These are phyloP conservation scores for Lachnellula arida DNA, from an alignment of 2,329 filamentous ascomycete genomes.

Conservation along the genomic window DNA sequence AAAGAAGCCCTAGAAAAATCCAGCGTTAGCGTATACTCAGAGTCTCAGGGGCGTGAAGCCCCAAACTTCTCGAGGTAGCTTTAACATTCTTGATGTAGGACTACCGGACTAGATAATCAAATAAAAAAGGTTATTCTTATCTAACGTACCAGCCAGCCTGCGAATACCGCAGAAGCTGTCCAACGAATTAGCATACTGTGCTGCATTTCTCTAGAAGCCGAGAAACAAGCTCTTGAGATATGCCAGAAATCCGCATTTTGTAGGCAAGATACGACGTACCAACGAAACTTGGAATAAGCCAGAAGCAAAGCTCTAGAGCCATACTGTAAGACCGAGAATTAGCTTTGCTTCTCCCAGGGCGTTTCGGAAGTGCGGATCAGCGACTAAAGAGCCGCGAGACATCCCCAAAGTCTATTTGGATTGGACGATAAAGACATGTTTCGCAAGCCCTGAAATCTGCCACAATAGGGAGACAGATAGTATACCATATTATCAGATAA, in stretches of 20 bases:
- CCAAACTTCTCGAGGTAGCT: neutral
- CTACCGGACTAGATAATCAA: neutral
- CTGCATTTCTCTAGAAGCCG: too few species aligned
- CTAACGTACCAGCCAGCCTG: constrained; percentile 48
- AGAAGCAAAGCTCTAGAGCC: constrained; percentile 67
- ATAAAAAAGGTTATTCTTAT: neutral
- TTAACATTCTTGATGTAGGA: too few species aligned
- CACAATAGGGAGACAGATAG: too few species aligned
- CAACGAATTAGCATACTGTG: too few species aligned
- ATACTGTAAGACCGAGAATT: constrained; percentile 34
- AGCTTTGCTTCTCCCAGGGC: too few species aligned
- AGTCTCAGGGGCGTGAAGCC: neutral
- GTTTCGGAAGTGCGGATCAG: too few species aligned
- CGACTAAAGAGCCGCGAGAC: too few species aligned
- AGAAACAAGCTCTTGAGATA: too few species aligned
- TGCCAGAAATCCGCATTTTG: too few species aligned
- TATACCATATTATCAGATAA: constrained; percentile 56
- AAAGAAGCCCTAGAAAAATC: constrained; percentile 60
- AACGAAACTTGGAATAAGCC: constrained; percentile 73
- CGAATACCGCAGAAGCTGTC: constrained; percentile 60
- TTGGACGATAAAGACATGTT: too few species aligned
- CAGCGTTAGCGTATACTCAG: neutral
- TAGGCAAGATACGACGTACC: constrained; percentile 23
- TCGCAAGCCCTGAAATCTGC: too few species aligned
- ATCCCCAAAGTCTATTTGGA: too few species aligned